Evolutionary conservation across 2,329 filamentous ascomycete genomes (phyloP), one percentile per base, ranked within the genome.

Genomic region (Colletotrichum sojae): DNA sequence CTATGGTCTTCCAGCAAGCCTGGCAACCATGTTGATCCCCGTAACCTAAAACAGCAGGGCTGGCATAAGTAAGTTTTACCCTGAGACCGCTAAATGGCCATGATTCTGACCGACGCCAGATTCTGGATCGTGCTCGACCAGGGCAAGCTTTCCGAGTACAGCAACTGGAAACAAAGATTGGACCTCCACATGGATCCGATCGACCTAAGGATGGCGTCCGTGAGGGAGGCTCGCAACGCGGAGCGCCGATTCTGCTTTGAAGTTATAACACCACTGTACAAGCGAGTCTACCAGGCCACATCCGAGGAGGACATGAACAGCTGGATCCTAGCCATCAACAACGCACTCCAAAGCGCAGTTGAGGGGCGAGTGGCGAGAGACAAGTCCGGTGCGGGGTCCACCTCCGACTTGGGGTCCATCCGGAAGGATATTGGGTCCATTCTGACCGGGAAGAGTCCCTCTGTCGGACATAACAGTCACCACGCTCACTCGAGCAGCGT

Each of bases 91-190:
- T 27, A 12, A 15, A n/a, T 39, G 36, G 12, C 40, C 22, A 6
- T 18, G 53, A 22, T 56, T 16, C 49, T 64, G 52, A 71, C 70
- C 75, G 61, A 73, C 16, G n/a, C 46, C 74, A 97, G 94, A 77
- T 99, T 98, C 81, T 99, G 96, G 96, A 97, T 99, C 72, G 96
- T 99, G 2, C 86, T 99, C 52, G 97, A 98, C 78, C 95, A 97
- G 80, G 96, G 96, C 25, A 97, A 96, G 78, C 86, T 99, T 16
- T 98, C 95, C 1, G 96, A 99, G 78, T 99, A 99, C 81, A 97
- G 95, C 78, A 98, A 99, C 79, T 99, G 96, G 96, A 99, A 99
- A 81, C 94, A 99, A 78, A 95, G 90, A 78, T 88, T 99, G 25
- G 96, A 99, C 80, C 85, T 98, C 27, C 97, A 99, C 78, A 98